Evolutionary conservation across 192 early-diverging fungal species (phyloP).

Genomic region (Blastocladiella britannica): DNA sequence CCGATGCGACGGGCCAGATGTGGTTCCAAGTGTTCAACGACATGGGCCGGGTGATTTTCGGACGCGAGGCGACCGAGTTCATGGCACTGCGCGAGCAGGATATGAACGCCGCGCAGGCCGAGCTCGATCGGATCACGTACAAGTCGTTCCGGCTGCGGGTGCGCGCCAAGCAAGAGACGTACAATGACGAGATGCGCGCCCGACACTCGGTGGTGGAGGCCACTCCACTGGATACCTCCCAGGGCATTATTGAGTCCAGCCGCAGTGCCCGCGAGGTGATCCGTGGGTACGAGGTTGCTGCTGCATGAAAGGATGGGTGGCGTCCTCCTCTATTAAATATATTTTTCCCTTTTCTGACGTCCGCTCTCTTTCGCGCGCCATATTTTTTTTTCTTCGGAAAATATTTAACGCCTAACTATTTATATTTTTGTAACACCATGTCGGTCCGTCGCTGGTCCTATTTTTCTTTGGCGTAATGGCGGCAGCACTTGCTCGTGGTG

Average conservation of each 20-base stretch:
- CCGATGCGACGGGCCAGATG: conserved; percentile 56
- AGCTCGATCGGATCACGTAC: conserved; percentile 25
- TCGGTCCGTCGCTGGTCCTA: background rate
- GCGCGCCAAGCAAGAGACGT: conserved; percentile 62
- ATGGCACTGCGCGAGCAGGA: conserved; percentile 19
- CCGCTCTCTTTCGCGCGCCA: background rate
- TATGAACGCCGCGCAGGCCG: conserved; percentile 10
- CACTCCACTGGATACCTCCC: background rate
- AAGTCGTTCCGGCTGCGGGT: conserved; percentile 47
- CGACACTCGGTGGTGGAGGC: background rate
- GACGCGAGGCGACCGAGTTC: conserved; percentile 48
- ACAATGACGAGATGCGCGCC: conserved; percentile 21
- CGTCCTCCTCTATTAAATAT: too few species aligned
- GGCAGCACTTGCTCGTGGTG: too few species aligned
- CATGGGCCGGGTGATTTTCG: conserved; percentile 38
- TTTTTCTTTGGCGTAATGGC: background rate
- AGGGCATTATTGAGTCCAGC: background rate
- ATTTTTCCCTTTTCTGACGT: conserved; percentile 2
- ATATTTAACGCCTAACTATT: conserved; percentile 16
- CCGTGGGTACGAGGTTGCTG: too few species aligned
- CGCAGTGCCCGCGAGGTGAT: background rate
- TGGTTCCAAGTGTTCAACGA: conserved; percentile 85
- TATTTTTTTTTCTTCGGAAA: conserved; percentile 8
- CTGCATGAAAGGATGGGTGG: too few species aligned
- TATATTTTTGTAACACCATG: background rate